phyloP scores from a whole-genome alignment of 2,329 filamentous ascomycete species.

The Fusarium dlaminii region DNA sequence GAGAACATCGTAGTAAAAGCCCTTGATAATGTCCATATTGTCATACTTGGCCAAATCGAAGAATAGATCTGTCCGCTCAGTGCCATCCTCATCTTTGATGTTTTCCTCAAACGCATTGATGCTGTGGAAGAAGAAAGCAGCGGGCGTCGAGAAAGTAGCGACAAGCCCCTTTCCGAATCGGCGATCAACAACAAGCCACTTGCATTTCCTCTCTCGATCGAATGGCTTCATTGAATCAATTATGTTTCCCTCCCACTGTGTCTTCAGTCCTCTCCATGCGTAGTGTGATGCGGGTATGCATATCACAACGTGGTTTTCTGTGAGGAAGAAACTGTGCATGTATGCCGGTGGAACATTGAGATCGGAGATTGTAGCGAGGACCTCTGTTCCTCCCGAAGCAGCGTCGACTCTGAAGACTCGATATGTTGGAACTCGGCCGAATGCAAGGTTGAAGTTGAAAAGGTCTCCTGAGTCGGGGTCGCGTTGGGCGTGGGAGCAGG shows the following conservation, averaged over 20 bases:
- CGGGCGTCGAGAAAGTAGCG: constrained; percentile 71
- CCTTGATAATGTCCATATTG: constrained; percentile 70
- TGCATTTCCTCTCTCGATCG: constrained; percentile 63
- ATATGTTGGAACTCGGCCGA: constrained; percentile 68
- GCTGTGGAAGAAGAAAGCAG: constrained; percentile 82
- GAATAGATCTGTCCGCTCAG: constrained; percentile 59
- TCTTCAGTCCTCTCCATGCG: constrained; percentile 63
- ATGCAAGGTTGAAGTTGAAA: constrained; percentile 83
- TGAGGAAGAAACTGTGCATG: constrained; percentile 84
- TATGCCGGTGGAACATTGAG: constrained; percentile 68
- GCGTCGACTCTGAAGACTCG: constrained; percentile 74
- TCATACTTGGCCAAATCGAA: constrained; percentile 74
- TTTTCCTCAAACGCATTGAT: constrained; percentile 79
- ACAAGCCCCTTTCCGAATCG: constrained; percentile 69
- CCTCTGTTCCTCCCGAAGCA: constrained; percentile 70
- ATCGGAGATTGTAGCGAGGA: constrained; percentile 73
- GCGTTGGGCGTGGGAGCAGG: constrained; percentile 75
- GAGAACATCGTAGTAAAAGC: constrained; percentile 76
- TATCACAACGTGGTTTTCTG: constrained; percentile 74
- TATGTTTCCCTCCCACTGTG: constrained; percentile 73
- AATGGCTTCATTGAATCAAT: constrained; percentile 74
- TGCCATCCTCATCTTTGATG: constrained; percentile 47
- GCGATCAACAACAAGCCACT: constrained; percentile 81
- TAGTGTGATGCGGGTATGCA: constrained; percentile 76
- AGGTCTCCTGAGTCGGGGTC: constrained; percentile 79